phyloP scores from a whole-genome alignment of 2,329 filamentous ascomycete genomes.

The Fonsecaea multimorphosa region DNA sequence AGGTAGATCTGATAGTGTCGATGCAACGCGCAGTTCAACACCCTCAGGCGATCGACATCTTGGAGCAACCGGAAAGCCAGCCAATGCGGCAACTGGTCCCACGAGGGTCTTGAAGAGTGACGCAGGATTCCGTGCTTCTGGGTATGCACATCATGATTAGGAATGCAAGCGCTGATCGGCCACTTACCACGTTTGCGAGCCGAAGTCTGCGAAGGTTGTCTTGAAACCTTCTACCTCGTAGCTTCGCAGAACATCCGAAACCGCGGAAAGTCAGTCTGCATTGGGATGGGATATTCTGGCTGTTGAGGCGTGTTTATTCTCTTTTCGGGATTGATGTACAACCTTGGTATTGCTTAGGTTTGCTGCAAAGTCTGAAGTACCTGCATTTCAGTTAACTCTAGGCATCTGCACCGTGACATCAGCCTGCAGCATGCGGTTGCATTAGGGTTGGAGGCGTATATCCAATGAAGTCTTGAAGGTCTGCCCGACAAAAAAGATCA shows the following conservation, averaged over 20 bases:
- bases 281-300: not conserved
- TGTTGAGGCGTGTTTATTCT: not conserved
- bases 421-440: constrained; percentile 19
- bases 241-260: not conserved
- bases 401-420: constrained; percentile 22
- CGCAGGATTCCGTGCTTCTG: not conserved
- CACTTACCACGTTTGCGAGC: not conserved
- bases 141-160: not conserved
- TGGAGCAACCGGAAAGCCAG: not conserved
- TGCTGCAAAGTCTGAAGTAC: constrained; percentile 17
- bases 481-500: not conserved
- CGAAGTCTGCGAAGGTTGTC: not conserved
- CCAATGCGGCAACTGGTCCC: not conserved
- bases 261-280: not conserved
- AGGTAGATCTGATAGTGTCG: not conserved
- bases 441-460: constrained; percentile 11
- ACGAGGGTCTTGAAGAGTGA: not conserved
- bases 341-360: not conserved
- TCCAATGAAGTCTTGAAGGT: constrained; percentile 8
- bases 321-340: constrained; percentile 1
- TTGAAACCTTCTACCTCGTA: not conserved
- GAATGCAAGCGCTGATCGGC: not conserved
- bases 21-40: no score
- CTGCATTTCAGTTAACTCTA: constrained; percentile 16
- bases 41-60: not conserved